Base-by-base conservation (phyloP, 2,329 filamentous ascomycete genomes). In the Mycosphaerelloides madeirae region DNA sequence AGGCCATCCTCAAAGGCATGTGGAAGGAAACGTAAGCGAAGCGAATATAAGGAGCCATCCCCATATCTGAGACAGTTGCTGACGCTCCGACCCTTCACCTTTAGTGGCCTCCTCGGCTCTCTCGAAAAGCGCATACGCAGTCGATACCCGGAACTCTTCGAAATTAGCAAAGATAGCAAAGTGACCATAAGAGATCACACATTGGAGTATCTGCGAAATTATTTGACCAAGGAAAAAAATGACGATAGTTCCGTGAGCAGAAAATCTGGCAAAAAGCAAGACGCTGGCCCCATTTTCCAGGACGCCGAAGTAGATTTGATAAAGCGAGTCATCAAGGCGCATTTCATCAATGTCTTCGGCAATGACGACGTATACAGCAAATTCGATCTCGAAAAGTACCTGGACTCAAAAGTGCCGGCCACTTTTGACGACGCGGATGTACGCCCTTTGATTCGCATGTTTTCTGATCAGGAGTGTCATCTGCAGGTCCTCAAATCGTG, bases 341-440 rank as follows among this genome's bases (percentile, higher is more conserved):
- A 39, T 18, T 39, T 39, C 15, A 6, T 12, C 37, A 39, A 39
- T 22, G 29, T 29, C 8, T 39, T 39, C 20, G 37, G 37, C 13
- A 16, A 14, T 3, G 37, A 39, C 22, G 37, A 39, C n/a, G 29
- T 39, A 16, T 39, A 39, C 13, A 22, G 29, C 13, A 39, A 39
- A n/a, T 39, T 39, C 25, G 29, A 7, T 9, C 29, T 39, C 15
- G 37, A 39, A n/a, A 25, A 29, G 22, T 39, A 29, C 37, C 29
- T 39, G 13, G 37, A 29, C 11, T 39, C 37, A 8, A 39, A 39
- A 18, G 6, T 39, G n/a, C 22, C 22, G 22, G 22, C 9, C 22
- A 9, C 5, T 25, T 5, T 25, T 6, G 22, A 25, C 9, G 22
- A 25, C 22, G 25, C 13, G 3, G n/a, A 29, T 18, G n/a, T 29